phyloP scores from a whole-genome alignment of 306 rosid species.

The Comarum palustre region DNA sequence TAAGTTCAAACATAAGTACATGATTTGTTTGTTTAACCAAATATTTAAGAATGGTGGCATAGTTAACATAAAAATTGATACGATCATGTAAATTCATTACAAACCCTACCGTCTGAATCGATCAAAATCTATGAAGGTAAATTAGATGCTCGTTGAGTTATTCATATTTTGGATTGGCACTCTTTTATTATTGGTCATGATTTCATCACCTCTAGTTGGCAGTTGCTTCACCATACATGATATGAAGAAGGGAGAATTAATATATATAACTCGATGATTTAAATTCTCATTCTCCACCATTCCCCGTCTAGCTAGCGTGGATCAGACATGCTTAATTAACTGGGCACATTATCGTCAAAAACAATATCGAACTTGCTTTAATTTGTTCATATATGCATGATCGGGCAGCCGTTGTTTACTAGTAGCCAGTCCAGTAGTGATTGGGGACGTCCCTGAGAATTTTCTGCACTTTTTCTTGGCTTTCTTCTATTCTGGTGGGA shows the following conservation, averaged over 20 bases:
- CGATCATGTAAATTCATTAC: too few relatives aligned
- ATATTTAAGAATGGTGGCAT: too few relatives aligned
- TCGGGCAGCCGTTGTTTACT: not conserved
- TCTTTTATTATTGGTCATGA: not conserved
- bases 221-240: not conserved
- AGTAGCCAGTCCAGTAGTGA: not conserved
- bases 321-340: not conserved
- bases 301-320: not conserved
- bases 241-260: not conserved
- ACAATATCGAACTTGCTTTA: not conserved
- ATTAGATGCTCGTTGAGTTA: not conserved
- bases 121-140: too few relatives aligned
- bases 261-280: not conserved
- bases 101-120: too few relatives aligned
- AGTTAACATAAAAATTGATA: too few relatives aligned
- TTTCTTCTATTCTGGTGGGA: not conserved
- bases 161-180: not conserved
- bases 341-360: not conserved
- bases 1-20: too few relatives aligned
- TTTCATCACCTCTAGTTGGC: not conserved
- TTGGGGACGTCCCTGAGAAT: not conserved
- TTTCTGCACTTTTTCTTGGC: not conserved
- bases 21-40: too few relatives aligned
- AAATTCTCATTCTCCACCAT: not conserved
- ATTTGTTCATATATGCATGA: not conserved